A percentile compares a stretch with the other conserved stretches of the same genome.
phyloP scores from a whole-genome alignment of 345 rosid genomes.

The Populus pruinosa region DNA sequence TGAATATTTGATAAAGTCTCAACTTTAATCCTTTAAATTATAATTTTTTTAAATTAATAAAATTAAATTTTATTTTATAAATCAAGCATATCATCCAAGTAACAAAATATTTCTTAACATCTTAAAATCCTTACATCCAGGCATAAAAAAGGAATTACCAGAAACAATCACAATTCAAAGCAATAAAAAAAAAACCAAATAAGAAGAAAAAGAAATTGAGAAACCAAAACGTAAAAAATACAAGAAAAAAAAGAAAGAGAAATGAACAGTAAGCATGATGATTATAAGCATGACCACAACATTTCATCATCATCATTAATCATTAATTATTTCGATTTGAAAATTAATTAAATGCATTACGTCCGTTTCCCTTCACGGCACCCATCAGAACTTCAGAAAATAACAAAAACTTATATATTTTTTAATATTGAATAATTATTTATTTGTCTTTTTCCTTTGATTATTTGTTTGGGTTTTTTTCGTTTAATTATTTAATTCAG shows the following conservation, averaged over 20 bases:
- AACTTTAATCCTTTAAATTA: too few species aligned
- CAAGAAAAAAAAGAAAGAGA: background rate
- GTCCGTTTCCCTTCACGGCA: background rate
- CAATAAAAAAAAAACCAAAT: background rate
- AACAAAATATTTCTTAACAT: background rate
- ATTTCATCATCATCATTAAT: constrained; percentile 45
- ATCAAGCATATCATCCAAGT: background rate
- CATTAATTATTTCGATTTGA: constrained; percentile 4
- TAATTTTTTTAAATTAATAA: too few species aligned
- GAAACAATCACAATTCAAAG: background rate
- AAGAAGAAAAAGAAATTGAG: too few species aligned
- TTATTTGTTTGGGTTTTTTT: background rate
- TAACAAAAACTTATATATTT: background rate
- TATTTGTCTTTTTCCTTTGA: background rate
- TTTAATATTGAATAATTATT: background rate
- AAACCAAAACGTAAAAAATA: background rate
- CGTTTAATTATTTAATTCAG: too few species aligned
- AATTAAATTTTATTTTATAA: too few species aligned
- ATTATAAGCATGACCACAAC: constrained; percentile 62
- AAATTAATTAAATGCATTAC: background rate
- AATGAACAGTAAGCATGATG: constrained; percentile 8
- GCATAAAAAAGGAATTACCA: background rate
- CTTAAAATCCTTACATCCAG: too few species aligned
- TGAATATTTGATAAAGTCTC: too few species aligned
- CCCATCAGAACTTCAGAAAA: background rate